These are phyloP conservation scores for Saccharomycopsis synnaedendra DNA, from an alignment of 805 yeast species.

Conservation along the genomic window DNA sequence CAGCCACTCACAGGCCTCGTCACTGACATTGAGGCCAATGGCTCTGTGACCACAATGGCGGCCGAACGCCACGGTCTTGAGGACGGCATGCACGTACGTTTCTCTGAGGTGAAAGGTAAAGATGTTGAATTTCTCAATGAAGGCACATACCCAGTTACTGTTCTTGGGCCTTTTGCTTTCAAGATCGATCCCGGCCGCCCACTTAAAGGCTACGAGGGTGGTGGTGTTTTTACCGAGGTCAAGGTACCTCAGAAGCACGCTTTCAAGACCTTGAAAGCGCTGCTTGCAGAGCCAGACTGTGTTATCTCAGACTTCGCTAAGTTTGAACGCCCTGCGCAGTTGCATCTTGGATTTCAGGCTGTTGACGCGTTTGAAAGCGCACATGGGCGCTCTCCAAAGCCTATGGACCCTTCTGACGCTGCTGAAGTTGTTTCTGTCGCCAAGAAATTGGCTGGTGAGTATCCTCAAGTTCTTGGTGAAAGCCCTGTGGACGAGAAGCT, in stretches of 20 bases:
- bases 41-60: constrained; percentile 88
- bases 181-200: constrained; percentile 42
- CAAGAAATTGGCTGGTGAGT: constrained; percentile 44
- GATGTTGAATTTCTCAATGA: constrained; percentile 53
- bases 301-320: constrained; percentile 84
- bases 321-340: constrained; percentile 82
- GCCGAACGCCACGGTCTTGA: constrained; percentile 89
- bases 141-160: constrained; percentile 67
- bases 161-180: constrained; percentile 92
- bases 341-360: constrained; percentile 89
- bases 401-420: constrained; percentile 69
- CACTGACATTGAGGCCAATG: constrained; percentile 77
- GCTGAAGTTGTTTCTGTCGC: constrained; percentile 49
- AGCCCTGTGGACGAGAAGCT: constrained; percentile 48
- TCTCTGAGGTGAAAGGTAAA: constrained; percentile 70
- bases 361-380: constrained; percentile 58
- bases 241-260: constrained; percentile 60
- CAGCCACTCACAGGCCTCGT: constrained; percentile 83
- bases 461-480: constrained; percentile 41
- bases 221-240: constrained; percentile 89
- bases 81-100: constrained; percentile 84
- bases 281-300: constrained; percentile 68
- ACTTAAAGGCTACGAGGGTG: constrained; percentile 59
- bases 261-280: constrained; percentile 55
- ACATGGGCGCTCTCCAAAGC: constrained; percentile 65